Base-by-base conservation (phyloP, 1,284 basidiomycete species). In the Volvariella volvacea region DNA sequence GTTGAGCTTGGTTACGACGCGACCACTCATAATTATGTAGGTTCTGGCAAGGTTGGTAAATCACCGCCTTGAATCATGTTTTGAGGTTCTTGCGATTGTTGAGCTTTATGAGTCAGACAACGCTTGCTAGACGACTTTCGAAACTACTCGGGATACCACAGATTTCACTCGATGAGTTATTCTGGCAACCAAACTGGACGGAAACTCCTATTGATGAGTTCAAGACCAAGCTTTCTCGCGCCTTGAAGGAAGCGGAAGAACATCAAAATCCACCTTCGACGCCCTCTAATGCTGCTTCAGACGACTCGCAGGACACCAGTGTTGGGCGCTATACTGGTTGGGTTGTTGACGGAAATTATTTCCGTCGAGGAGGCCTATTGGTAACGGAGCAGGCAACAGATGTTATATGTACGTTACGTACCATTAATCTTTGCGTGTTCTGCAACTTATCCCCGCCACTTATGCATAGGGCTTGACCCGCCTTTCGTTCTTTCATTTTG, bases 381-480 rank as follows among this genome's bases (percentile, higher is more conserved):
- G 55, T 74, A 3, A 49, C 58, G 0, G 63, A 70, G 3, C 54
- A 57, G 30, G 65, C 71, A 4, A 82, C 80, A 10, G 80, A 83
- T 55, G 57, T 80, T 8, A 71, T 83, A 20, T 83, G 81, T 83
- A 51, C 50, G 74, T 63, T 15, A 30, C 28, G 25, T 32, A 40
- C 10, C 21, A 10, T 21, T 17, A 14, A 12, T n/a, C 22, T 12
- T 20, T 16, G 21, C n/a, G n/a, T n/a, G n/a, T n/a, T n/a, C n/a
- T n/a, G n/a, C n/a, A n/a, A n/a, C n/a, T n/a, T n/a, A n/a, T n/a
- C n/a, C n/a, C n/a, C n/a, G n/a, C n/a, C n/a, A n/a, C n/a, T n/a
- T n/a, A n/a, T 28, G 25, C 25, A 6, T 46, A 83, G 80, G 80
- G 82, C 63, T 83, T 17, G 78, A 83, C 53, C 78, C 79, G 14